phyloP scores from a whole-genome alignment of 371 early-diverging fungal genomes.

The Caulochytrium protostelioides region DNA sequence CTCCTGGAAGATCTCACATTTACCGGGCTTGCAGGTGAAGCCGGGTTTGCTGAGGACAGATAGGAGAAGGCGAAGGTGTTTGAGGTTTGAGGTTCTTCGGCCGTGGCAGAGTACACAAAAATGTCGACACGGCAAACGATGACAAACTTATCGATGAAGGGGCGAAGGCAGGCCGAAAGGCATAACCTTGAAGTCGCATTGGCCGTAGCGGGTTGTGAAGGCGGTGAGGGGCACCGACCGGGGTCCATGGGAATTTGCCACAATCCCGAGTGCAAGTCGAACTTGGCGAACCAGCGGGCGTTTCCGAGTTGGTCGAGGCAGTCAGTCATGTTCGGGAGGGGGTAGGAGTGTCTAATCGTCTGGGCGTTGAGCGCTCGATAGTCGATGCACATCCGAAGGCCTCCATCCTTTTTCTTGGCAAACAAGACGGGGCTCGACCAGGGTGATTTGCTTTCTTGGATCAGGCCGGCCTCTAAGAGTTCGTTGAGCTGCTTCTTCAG shows the following conservation, averaged over 20 bases:
- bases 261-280: conserved; percentile 9
- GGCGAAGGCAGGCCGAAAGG: conserved; percentile 6
- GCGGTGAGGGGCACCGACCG: conserved; percentile 8
- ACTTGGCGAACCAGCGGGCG: conserved; percentile 4
- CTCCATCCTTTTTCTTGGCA: conserved; percentile 5
- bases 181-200: conserved; percentile 5
- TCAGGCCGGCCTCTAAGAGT: neutral
- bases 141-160: conserved; percentile 2
- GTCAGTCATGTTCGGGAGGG: conserved; percentile 5
- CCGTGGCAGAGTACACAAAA: conserved; percentile 1
- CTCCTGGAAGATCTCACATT: conserved; percentile 4
- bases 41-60: neutral
- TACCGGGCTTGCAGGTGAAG: conserved; percentile 2
- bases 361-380: conserved; percentile 7
- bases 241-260: conserved; percentile 2
- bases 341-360: conserved; percentile 5
- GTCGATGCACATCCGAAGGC: conserved; percentile 4
- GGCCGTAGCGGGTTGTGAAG: conserved; percentile 5
- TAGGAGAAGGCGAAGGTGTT: conserved; percentile 1
- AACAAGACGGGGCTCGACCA: conserved; percentile 3
- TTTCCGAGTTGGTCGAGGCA: neutral
- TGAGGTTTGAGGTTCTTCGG: conserved; percentile 3
- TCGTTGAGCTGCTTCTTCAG: conserved; percentile 7
- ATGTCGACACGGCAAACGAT: conserved; percentile 8
- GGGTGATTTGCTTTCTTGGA: conserved; percentile 3